phyloP scores from a whole-genome alignment of 2,329 filamentous ascomycete genomes.

The Botrytis fragariae region DNA sequence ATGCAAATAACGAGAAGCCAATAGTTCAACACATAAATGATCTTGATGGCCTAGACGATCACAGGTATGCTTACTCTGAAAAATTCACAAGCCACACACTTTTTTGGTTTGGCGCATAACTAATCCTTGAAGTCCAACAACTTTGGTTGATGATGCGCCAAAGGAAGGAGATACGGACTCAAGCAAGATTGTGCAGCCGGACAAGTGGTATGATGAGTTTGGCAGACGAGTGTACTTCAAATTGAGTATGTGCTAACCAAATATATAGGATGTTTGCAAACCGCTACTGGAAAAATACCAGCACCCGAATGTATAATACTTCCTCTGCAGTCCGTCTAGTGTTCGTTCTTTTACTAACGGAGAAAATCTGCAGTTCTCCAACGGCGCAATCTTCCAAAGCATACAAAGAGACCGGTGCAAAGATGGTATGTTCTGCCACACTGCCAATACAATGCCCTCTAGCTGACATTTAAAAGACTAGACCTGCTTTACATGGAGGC shows the following conservation, averaged over 20 bases:
- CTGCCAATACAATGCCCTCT: not conserved
- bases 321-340: not conserved
- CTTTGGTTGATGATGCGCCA: conserved; percentile 10
- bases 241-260: not conserved
- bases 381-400: not conserved
- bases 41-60: conserved; percentile 1
- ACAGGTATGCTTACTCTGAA: not conserved
- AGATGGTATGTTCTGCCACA: not conserved
- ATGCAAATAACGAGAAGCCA: not conserved
- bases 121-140: conserved; percentile 1
- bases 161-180: conserved; percentile 6
- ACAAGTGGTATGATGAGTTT: conserved; percentile 12
- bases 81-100: not conserved
- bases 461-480: not conserved
- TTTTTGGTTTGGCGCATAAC: not conserved
- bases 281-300: not conserved
- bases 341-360: not conserved
- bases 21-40: conserved; percentile 9
- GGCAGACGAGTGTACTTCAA: not conserved
- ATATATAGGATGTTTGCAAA: not conserved
- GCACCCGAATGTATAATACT: not conserved
- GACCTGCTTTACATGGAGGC: not conserved
- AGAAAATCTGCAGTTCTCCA: not conserved
- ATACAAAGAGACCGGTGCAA: not conserved
- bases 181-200: conserved; percentile 13